A percentile compares a stretch with the other conserved stretches of the same genome.
Evolutionary conservation across 2,329 filamentous ascomycete species (phyloP).

Genomic region (Paecilomyces dactylethromorphus): DNA sequence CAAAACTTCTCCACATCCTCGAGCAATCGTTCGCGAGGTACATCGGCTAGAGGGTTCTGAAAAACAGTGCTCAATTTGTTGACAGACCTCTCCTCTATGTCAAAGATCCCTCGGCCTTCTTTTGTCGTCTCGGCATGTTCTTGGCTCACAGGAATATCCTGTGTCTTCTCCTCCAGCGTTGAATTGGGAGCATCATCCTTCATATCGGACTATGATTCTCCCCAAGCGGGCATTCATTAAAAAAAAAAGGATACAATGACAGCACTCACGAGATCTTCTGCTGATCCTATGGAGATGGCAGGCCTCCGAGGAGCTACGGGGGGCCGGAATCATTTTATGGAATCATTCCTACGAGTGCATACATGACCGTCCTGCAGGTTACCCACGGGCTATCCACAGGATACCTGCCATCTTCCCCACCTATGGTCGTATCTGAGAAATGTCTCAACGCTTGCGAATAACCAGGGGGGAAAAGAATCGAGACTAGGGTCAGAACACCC

Average conservation of each 20-base stretch:
- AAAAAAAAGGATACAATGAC: neutral
- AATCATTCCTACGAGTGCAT: neutral
- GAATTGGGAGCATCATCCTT: neutral
- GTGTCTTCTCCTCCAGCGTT: neutral
- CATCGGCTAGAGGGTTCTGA: constrained; percentile 50
- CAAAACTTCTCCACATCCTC: constrained; percentile 51
- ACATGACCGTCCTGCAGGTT: neutral
- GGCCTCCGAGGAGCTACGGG: neutral
- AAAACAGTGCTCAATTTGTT: constrained; percentile 32
- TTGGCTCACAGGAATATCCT: constrained; percentile 1
- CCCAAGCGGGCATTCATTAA: neutral
- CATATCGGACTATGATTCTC: neutral
- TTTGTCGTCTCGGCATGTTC: constrained; percentile 9
- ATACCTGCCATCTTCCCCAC: neutral
- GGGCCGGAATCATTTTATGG: neutral
- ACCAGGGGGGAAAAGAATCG: neutral
- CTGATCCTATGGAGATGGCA: neutral
- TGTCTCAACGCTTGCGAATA: neutral
- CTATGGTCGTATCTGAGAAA: neutral
- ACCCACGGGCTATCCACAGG: neutral
- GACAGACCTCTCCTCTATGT: constrained; percentile 16
- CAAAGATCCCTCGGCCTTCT: constrained; percentile 10
- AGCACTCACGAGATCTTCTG: neutral
- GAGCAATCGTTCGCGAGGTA: constrained; percentile 48
- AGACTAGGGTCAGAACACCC: neutral